These are phyloP conservation scores for Fragilaria radians DNA, from an alignment of 108 stramenopile species.

Conservation along the genomic window DNA sequence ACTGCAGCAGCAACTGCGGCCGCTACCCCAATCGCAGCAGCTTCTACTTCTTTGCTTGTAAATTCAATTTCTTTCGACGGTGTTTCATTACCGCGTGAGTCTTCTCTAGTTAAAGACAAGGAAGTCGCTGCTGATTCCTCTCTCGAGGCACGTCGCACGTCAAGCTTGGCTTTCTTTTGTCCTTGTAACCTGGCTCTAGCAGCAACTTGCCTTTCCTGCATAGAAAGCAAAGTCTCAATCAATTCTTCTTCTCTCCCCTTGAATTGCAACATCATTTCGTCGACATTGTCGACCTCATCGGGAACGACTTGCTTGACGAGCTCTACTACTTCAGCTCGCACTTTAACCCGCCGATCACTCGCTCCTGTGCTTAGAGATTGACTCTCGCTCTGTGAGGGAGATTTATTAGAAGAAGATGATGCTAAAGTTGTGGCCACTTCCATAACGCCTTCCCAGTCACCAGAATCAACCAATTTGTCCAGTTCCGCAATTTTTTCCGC, in stretches of 20 bases:
- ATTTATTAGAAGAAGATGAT: constrained; percentile 8
- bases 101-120: not conserved
- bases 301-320: constrained; percentile 76
- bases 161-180: constrained; percentile 70
- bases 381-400: constrained; percentile 11
- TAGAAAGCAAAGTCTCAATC: constrained; percentile 73
- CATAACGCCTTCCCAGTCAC: constrained; percentile 87
- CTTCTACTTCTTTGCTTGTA: constrained; percentile 5
- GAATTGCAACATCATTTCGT: constrained; percentile 87
- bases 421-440: constrained; percentile 75
- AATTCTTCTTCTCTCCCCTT: constrained; percentile 86
- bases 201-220: constrained; percentile 81
- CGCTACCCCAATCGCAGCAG: constrained; percentile 10
- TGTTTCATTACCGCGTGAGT: too few species aligned
- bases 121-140: constrained; percentile 1
- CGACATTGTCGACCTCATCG: constrained; percentile 82
- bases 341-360: constrained; percentile 22
- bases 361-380: constrained; percentile 6
- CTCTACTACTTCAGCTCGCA: constrained; percentile 64
- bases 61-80: too few species aligned
- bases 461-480: constrained; percentile 73
- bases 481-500: constrained; percentile 63
- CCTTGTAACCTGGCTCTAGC: constrained; percentile 60
- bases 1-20: constrained; percentile 6
- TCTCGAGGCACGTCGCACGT: constrained; percentile 37